Evolutionary conservation across 2,329 filamentous ascomycete genomes (phyloP).

Genomic region (Cladophialophora immunda): DNA sequence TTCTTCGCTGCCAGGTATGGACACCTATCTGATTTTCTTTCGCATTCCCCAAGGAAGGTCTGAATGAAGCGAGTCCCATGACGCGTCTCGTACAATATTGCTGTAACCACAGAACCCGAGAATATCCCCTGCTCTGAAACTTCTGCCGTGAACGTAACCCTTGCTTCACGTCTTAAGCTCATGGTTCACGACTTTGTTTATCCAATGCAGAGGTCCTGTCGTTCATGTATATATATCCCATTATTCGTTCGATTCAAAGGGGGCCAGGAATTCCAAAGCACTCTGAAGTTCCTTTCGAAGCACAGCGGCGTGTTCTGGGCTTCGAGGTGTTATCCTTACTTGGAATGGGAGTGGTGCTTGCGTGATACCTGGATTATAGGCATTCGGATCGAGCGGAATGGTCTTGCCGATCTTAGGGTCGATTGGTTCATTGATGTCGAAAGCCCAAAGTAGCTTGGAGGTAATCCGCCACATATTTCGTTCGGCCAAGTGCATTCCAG

Average conservation of each 20-base stretch:
- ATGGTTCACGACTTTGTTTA: too few relatives aligned
- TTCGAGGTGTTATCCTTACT: slow-evolving; percentile 2
- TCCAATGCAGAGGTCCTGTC: too few relatives aligned
- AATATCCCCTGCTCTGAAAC: too few relatives aligned
- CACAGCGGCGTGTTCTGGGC: not conserved
- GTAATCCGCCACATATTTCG: not conserved
- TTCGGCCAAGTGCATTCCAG: slow-evolving; percentile 14
- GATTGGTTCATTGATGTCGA: slow-evolving; percentile 7
- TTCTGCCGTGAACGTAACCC: too few relatives aligned
- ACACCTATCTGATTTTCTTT: too few relatives aligned
- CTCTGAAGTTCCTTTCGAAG: not conserved
- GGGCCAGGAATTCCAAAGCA: not conserved
- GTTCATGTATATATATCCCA: too few relatives aligned
- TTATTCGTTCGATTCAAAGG: not conserved
- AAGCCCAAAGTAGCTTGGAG: slow-evolving; percentile 6
- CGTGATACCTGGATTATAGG: slow-evolving; percentile 7
- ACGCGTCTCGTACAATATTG: too few relatives aligned
- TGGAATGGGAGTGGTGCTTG: slow-evolving; percentile 8
- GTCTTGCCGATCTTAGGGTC: slow-evolving; percentile 5
- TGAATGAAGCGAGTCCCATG: too few relatives aligned
- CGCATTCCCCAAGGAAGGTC: too few relatives aligned
- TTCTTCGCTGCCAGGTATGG: too few relatives aligned
- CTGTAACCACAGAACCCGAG: too few relatives aligned
- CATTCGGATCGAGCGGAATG: slow-evolving; percentile 8
- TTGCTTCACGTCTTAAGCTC: too few relatives aligned